Conservation (phyloP, 176 grass and related monocot species). For the Musa acuminata region DNA sequence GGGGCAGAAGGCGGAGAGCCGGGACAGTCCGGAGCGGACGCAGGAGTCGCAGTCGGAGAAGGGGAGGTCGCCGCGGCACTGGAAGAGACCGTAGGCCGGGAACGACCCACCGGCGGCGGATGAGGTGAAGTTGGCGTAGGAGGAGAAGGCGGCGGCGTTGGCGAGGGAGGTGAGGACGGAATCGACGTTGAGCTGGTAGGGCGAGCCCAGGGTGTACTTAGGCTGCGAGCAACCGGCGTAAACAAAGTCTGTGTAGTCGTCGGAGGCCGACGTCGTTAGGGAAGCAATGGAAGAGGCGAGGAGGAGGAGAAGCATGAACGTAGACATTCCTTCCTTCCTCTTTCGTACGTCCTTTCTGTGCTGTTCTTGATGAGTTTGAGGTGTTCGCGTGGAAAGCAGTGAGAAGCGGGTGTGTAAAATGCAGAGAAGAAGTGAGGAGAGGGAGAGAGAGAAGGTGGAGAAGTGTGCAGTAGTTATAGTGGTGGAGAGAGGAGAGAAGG, state of each 20-base stretch:
- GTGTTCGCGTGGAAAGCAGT: background rate
- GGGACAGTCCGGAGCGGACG: constrained; percentile 49
- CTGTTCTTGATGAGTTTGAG: background rate
- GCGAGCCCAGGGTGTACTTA: constrained; percentile 37
- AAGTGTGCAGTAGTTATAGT: too few relatives aligned
- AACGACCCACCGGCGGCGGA: background rate
- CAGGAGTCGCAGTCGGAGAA: constrained; percentile 43
- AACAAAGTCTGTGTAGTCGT: constrained; percentile 61
- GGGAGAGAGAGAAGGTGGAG: too few relatives aligned
- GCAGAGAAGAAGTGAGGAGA: too few relatives aligned
- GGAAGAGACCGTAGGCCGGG: constrained; percentile 45
- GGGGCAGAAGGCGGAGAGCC: constrained; percentile 56
- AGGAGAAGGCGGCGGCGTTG: constrained; percentile 26
- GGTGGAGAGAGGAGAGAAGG: too few relatives aligned
- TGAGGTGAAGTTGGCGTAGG: constrained; percentile 33
- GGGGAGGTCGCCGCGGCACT: constrained; percentile 87
- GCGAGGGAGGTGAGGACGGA: constrained; percentile 56
- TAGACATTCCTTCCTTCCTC: constrained; percentile 24
- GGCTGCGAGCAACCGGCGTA: constrained; percentile 85
- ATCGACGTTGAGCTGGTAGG: constrained; percentile 51
- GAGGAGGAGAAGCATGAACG: constrained; percentile 8
- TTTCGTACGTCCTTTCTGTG: constrained; percentile 1
- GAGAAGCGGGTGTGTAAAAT: too few relatives aligned
- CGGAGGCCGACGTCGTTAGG: background rate
- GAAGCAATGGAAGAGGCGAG: constrained; percentile 22